Base-by-base conservation (phyloP, 176 grass and related monocot species). In the Elaeis guineensis region DNA sequence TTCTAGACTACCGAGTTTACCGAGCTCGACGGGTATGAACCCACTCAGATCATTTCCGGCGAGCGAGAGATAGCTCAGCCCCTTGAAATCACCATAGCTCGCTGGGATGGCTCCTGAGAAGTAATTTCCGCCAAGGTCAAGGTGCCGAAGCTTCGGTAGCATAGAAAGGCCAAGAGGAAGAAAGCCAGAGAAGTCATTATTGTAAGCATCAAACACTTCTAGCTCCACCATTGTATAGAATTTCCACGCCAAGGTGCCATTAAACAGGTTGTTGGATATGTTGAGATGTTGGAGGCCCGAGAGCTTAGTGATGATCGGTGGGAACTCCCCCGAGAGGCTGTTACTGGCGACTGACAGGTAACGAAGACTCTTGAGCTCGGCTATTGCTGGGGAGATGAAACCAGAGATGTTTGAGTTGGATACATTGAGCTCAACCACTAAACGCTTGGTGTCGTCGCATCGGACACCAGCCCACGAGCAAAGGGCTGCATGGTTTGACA, bases 261-360 rank as follows among this genome's bases (percentile, higher is more conserved):
- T 93, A 67, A 93, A 77, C 77, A 87, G 74, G 77, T 93, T 93
- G 62, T 93, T 93, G 61, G 89, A 92, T 29, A 92, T 64, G 70
- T 92, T 92, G 62, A 92, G 80, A 52, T 87, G 51, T 39, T 49
- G 56, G 19, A 92, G 69, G 22, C 21, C 11, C 4, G 24, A 52
- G 7, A 87, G 83, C 17, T 9, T 5, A 16, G 54, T 22, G 55
- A 92, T 4, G 48, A 44, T 23, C 3, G 61, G 30, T n/a, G 82
- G 73, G 1, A 80, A 55, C 12, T 77, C 59, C 16, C 69, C 77
- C 29, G 64, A 26, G 1, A 85, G 69, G 18, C 72, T 72, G 54
- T 85, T 85, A n/a, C 25, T 54, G 1, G 82, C 78, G 3, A 76
- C 68, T 21, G 77, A 80, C 57, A 85, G 62, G 77, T 62, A 76